These are phyloP conservation scores for Paratrypanosoma confusum DNA, from an alignment of 208 protist species.

Conservation along the genomic window DNA sequence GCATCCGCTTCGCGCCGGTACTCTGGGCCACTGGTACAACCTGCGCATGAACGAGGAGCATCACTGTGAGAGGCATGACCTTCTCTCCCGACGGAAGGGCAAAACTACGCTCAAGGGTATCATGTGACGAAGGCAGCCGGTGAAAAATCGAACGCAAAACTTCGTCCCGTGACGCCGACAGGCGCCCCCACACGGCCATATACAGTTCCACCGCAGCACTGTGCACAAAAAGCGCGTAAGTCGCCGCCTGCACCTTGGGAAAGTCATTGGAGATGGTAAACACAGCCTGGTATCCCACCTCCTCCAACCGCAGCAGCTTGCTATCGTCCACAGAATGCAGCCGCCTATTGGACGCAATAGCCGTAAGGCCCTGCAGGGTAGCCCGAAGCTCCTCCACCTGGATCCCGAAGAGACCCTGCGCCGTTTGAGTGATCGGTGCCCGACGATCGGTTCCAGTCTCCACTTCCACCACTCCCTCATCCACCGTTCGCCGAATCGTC, in stretches of 20 bases:
- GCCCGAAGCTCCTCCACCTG: too few relatives aligned
- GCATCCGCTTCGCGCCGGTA: too few relatives aligned
- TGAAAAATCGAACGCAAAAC: conserved; percentile 35
- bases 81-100: conserved; percentile 19
- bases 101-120: conserved; percentile 24
- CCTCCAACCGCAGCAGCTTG: conserved; percentile 63
- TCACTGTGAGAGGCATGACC: conserved; percentile 46
- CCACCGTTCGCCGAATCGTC: too few relatives aligned
- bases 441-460: too few relatives aligned
- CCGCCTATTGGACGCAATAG: conserved; percentile 22
- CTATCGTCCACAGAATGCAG: conserved; percentile 30
- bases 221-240: conserved; percentile 48
- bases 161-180: conserved; percentile 30
- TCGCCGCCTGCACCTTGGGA: conserved; percentile 16
- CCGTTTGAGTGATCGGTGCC: too few relatives aligned
- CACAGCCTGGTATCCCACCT: conserved; percentile 47
- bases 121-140: conserved; percentile 27
- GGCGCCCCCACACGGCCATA: conserved; percentile 52
- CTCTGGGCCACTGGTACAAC: too few relatives aligned
- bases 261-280: conserved; percentile 26
- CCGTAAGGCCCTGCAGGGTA: too few relatives aligned
- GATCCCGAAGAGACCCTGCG: too few relatives aligned
- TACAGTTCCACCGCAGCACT: conserved; percentile 47
- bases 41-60: conserved; percentile 64
- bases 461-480: too few relatives aligned